Base-by-base conservation (phyloP, 192 early-diverging fungal genomes). In the Martensiomyces pterosporus region DNA sequence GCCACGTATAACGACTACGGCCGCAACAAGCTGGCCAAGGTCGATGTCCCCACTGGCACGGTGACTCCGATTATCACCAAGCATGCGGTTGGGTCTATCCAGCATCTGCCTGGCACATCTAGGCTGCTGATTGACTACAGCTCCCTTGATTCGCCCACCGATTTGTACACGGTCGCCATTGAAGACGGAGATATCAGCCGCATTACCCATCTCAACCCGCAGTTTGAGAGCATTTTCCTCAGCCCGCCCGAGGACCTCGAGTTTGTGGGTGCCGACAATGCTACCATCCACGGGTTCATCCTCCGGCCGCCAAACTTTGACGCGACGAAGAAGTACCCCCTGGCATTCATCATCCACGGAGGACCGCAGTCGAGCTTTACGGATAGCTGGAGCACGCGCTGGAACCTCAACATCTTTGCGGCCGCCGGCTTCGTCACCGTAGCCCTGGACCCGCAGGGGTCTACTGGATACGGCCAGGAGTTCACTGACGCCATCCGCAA, bases 271-370 rank as follows among this genome's bases (percentile, higher is more conserved):
- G 77, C 81, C 12, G 61, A 60, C 34, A 68, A 69, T 41, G 64
- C 67, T 12, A 46, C 74, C 2, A 64, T 71, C 47, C 74, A 70
- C 27, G 74, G 66, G 7, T 69, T 63, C 38, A 29, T 76, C 19
- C 40, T 67, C n/a, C 67, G 50, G 9, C 76, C 76, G 6, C 70
- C 60, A 2, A 44, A 52, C 39, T 88, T 80, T 66, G 62, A 75
- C 41, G 43, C 66, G 2, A 27, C 43, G 1, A 73, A 76, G 35
- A 78, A 70, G 49, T 92, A 90, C 25, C 89, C 89, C 24, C 60
- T 90, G 16, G 88, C 87, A 2, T 86, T 88, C 48, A 72, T 90
- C 39, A 85, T 92, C 61, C 90, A 92, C 47, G 90, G 90, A 15
- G 90, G 90, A 2, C 90, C 90, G 13, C 86, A 92, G 64, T 75